Evolutionary conservation across 805 yeast species (phyloP).

Genomic region (Candida golubevii): DNA sequence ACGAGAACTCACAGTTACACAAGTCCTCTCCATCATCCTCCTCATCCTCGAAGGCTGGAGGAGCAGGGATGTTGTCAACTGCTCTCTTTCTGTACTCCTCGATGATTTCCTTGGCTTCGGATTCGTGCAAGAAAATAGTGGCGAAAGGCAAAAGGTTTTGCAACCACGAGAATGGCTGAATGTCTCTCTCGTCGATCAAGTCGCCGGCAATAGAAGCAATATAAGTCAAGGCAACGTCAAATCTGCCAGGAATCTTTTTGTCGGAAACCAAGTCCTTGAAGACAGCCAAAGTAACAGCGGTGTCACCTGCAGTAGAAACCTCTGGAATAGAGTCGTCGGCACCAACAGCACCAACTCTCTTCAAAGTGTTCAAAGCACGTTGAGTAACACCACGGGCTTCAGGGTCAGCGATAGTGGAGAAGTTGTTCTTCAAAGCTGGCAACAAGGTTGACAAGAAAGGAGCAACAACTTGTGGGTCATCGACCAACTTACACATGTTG

Average conservation of each 20-base stretch:
- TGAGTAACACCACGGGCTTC: conserved; percentile 98
- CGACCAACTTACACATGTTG: conserved; percentile 99
- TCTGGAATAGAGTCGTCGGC: conserved; percentile 90
- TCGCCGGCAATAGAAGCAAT: conserved; percentile 98
- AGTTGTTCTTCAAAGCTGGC: conserved; percentile 94
- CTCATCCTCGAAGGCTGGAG: conserved; percentile 93
- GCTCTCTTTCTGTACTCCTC: conserved; percentile 95
- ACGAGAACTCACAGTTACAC: conserved; percentile 99
- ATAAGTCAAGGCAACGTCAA: conserved; percentile 71
- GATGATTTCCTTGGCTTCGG: conserved; percentile 81
- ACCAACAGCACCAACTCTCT: conserved; percentile 97
- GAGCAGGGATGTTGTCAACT: conserved; percentile 96
- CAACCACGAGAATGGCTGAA: conserved; percentile 90
- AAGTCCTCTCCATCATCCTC: conserved; percentile 99
- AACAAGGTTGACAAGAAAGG: conserved; percentile 94
- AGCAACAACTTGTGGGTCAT: conserved; percentile 99
- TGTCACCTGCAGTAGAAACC: conserved; percentile 98
- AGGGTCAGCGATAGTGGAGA: conserved; percentile 97
- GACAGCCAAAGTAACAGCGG: conserved; percentile 77
- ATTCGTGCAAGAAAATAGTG: conserved; percentile 93
- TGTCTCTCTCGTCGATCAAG: conserved; percentile 93
- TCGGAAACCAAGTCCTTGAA: conserved; percentile 68
- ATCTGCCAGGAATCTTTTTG: conserved; percentile 69
- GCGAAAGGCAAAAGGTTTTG: conserved; percentile 87
- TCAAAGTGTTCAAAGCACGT: conserved; percentile 95